These are phyloP conservation scores for Phalaenopsis aphrodite DNA, from an alignment of 106 monocot genomes.

Conservation along the genomic window DNA sequence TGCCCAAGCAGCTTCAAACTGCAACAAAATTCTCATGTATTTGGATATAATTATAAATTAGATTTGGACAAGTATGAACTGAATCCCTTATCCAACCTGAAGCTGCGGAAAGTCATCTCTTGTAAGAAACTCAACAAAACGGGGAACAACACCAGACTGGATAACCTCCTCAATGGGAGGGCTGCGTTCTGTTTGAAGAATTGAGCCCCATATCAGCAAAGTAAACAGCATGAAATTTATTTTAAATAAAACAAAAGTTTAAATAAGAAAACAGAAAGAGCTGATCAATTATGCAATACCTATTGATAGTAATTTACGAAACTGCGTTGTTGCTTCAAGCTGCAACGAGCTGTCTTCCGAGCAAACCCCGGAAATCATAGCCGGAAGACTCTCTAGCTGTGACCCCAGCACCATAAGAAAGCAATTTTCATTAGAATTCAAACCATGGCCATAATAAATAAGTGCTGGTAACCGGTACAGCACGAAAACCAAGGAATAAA, in stretches of 20 bases:
- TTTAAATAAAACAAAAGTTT: neutral
- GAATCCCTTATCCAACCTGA: conserved; percentile 31
- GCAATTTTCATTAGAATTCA: neutral
- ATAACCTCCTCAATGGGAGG: conserved; percentile 83
- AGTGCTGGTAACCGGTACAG: neutral
- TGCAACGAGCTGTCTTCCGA: conserved; percentile 40
- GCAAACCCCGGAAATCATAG: conserved; percentile 48
- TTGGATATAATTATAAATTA: conserved; percentile 6
- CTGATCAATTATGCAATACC: conserved; percentile 20
- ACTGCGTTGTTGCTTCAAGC: conserved; percentile 62
- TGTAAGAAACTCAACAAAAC: conserved; percentile 57
- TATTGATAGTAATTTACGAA: conserved; percentile 58
- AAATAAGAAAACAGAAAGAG: neutral
- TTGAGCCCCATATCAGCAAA: neutral
- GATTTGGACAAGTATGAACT: neutral
- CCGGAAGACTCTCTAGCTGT: conserved; percentile 48
- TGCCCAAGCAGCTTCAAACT: conserved; percentile 51
- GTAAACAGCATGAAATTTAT: neutral
- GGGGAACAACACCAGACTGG: conserved; percentile 61
- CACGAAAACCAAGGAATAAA: neutral
- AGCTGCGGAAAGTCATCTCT: conserved; percentile 73
- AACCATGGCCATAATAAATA: neutral
- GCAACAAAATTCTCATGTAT: neutral
- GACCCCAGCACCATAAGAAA: neutral
- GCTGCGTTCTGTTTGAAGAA: conserved; percentile 39